phyloP scores from a whole-genome alignment of 2,329 filamentous ascomycete species.

The Penicillium italicum region DNA sequence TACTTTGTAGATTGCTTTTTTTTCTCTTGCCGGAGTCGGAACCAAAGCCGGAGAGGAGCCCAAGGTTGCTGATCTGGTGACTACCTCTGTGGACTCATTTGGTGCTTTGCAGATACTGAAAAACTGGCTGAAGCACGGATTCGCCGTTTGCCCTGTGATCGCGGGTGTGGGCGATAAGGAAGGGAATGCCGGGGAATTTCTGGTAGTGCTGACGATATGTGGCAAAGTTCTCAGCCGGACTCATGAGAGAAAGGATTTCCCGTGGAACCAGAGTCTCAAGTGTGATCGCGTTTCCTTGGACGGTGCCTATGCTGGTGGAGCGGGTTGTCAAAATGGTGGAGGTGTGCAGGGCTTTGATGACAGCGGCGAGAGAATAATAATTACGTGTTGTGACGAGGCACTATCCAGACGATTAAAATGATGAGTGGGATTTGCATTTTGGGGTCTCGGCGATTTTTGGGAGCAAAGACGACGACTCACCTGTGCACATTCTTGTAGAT shows the following conservation, averaged over 20 bases:
- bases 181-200: slow-evolving; percentile 36
- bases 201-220: slow-evolving; percentile 35
- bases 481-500: slow-evolving; percentile 36
- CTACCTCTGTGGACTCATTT: background rate
- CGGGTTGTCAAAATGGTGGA: slow-evolving; percentile 29
- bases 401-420: slow-evolving; percentile 16
- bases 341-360: slow-evolving; percentile 37
- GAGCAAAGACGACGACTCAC: slow-evolving; percentile 24
- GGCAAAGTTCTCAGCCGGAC: slow-evolving; percentile 34
- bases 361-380: slow-evolving; percentile 39
- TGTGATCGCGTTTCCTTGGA: slow-evolving; percentile 17
- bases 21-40: slow-evolving; percentile 1
- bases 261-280: slow-evolving; percentile 25
- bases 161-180: slow-evolving; percentile 37
- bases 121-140: slow-evolving; percentile 26
- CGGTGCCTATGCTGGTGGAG: slow-evolving; percentile 12
- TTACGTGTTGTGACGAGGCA: slow-evolving; percentile 29
- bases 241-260: slow-evolving; percentile 26
- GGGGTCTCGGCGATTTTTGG: background rate
- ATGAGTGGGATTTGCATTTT: slow-evolving; percentile 9
- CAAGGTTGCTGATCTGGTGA: slow-evolving; percentile 2
- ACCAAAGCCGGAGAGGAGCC: background rate
- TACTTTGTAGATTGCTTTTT: background rate
- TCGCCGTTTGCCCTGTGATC: slow-evolving; percentile 33
- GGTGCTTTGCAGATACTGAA: slow-evolving; percentile 23